Evolutionary conservation across 2,329 filamentous ascomycete species (phyloP), one percentile per base, ranked within the genome.

Genomic region (Penicillium janthinellum): DNA sequence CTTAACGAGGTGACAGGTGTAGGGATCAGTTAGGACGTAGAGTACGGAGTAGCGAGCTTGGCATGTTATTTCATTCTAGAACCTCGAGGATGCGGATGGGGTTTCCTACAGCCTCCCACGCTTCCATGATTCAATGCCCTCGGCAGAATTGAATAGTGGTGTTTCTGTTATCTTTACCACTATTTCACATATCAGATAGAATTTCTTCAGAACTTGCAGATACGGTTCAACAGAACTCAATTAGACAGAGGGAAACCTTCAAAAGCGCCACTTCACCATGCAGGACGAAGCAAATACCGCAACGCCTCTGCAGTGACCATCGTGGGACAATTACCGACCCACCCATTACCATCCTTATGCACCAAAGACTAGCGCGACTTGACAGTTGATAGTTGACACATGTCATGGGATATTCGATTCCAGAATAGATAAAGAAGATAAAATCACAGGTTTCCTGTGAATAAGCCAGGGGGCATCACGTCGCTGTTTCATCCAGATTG

Each of bases 401-500:
- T 52, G 20, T 39, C 35, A 28, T 39, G 34, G n/a, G 49, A 39
- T 28, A 31, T 7, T 28, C 7, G 22, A 52, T 38, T 25, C n/a
- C n/a, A 12, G 17, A 20, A 28, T 17, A 28, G 28, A 22, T 28
- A 35, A 12, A 25, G 39, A 28, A 20, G 17, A 38, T n/a, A 52
- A 15, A 39, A 39, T 17, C 37, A 51, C 31, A 8, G 8, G 22
- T 15, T 15, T 42, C 22, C 22, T 17, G 45, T 56, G n/a, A 38
- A 57, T 58, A 50, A 37, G 47, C 51, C 10, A 54, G 51, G 52
- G 58, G 48, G 22, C 25, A 54, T 14, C 25, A 48, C 42, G 35
- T 41, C 12, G 6, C 38, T 60, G 56, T 63, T 65, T 63, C 63
- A 61, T 60, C n/a, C 25, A 58, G 12, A 65, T 56, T 61, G 49